These are phyloP conservation scores for Spiromastix sp. DNA, from an alignment of 2,329 filamentous ascomycete species.

Conservation along the genomic window DNA sequence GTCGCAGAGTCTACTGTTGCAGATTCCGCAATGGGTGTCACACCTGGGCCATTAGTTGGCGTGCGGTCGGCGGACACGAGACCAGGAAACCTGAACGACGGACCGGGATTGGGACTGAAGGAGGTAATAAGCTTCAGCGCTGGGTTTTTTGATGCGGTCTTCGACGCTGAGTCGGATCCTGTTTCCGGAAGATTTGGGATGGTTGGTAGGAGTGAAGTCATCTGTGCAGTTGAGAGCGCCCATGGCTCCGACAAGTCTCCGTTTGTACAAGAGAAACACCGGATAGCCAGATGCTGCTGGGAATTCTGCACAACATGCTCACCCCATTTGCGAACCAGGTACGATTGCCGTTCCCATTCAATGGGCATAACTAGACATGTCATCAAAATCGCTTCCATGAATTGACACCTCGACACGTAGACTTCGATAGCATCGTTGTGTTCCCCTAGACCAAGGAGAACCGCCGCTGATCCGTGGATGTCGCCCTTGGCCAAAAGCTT, in stretches of 20 bases:
- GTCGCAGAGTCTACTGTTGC: constrained; percentile 47
- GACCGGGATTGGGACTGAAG: constrained; percentile 47
- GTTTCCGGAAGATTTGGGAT: constrained; percentile 12
- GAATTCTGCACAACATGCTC: constrained; percentile 80
- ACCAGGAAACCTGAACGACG: constrained; percentile 54
- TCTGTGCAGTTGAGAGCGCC: constrained; percentile 71
- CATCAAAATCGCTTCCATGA: constrained; percentile 85
- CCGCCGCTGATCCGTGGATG: constrained; percentile 81
- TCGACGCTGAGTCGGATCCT: constrained; percentile 44
- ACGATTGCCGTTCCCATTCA: constrained; percentile 85
- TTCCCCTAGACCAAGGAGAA: constrained; percentile 86
- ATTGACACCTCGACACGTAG: constrained; percentile 82
- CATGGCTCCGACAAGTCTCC: constrained; percentile 77
- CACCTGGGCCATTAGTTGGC: constrained; percentile 63
- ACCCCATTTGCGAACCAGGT: constrained; percentile 88
- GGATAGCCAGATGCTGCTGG: constrained; percentile 80
- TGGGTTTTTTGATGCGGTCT: constrained; percentile 63
- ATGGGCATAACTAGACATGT: constrained; percentile 71
- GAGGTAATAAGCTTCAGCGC: constrained; percentile 85
- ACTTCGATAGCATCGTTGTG: constrained; percentile 92
- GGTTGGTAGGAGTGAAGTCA: constrained; percentile 40
- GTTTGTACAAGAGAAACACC: constrained; percentile 86
- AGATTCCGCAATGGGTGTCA: constrained; percentile 78
- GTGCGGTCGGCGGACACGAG: constrained; percentile 50
- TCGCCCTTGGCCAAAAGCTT: constrained; percentile 82